phyloP scores from a whole-genome alignment of 306 rosid genomes.

The Vigna reflexopilosa region DNA sequence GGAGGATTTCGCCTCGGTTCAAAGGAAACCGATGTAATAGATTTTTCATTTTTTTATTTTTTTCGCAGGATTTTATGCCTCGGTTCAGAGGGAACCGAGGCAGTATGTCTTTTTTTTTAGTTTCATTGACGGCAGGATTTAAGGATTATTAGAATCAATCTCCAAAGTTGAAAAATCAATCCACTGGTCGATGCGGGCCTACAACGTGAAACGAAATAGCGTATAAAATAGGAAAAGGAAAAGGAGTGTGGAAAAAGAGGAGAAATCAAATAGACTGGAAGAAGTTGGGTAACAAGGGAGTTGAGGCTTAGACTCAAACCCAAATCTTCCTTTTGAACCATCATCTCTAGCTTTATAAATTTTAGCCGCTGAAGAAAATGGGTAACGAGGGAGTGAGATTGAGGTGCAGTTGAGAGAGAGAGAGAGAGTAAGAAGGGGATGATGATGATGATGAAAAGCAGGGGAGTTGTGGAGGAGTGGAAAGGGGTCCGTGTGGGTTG shows the following conservation, averaged over 20 bases:
- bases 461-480: neutral
- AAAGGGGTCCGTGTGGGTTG: conserved; percentile 12
- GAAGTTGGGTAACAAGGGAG: conserved; percentile 18
- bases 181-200: conserved; percentile 91
- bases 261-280: neutral
- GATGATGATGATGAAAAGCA: neutral
- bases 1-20: too few species aligned
- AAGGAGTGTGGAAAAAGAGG: too few species aligned
- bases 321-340: conserved; percentile 71
- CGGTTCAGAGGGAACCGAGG: too few species aligned
- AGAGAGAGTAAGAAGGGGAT: neutral
- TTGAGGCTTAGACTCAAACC: conserved; percentile 76
- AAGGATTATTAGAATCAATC: conserved; percentile 57
- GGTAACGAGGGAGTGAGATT: neutral
- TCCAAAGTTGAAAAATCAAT: conserved; percentile 82
- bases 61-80: too few species aligned
- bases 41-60: too few species aligned
- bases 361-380: neutral
- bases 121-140: too few species aligned
- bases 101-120: too few species aligned
- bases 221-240: neutral
- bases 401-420: neutral
- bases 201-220: neutral
- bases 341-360: conserved; percentile 30
- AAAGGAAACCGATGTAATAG: too few species aligned